Conservation (phyloP, 176 grass and related monocot genomes). For the Raddia guianensis region DNA sequence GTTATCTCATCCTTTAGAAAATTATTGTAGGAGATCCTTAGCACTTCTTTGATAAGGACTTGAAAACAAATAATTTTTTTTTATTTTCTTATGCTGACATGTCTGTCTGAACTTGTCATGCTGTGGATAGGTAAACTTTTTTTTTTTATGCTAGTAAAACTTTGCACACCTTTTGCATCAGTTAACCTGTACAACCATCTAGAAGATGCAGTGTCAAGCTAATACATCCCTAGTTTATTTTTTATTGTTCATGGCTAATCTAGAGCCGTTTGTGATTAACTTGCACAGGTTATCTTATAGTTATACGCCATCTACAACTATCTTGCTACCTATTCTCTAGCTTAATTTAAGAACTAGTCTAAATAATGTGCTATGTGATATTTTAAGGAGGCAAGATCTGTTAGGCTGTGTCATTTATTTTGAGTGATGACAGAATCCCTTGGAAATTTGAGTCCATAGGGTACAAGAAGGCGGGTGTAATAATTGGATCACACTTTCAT, state of each 20-base stretch:
- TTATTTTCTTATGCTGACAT: conserved; percentile 50
- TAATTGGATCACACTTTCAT: conserved; percentile 32
- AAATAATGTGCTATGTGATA: conserved; percentile 35
- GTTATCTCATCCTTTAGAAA: conserved; percentile 46
- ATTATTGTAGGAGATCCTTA: conserved; percentile 46
- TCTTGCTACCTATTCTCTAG: conserved; percentile 30
- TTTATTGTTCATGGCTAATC: conserved; percentile 23
- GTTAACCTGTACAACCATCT: conserved; percentile 41
- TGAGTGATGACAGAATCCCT: conserved; percentile 30
- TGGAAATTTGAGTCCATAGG: conserved; percentile 25
- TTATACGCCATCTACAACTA: conserved; percentile 28
- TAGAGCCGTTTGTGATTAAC: conserved; percentile 16
- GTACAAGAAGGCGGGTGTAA: conserved; percentile 32
- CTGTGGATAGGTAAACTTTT: conserved; percentile 23
- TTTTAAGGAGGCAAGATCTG: conserved; percentile 26
- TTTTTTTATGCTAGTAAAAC: conserved; percentile 13
- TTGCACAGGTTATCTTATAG: conserved; percentile 28
- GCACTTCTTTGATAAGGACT: conserved; percentile 54
- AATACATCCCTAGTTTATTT: conserved; percentile 16
- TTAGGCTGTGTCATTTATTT: conserved; percentile 36
- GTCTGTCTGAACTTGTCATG: conserved; percentile 39
- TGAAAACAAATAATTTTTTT: conserved; percentile 51
- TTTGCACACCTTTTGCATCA: conserved; percentile 4
- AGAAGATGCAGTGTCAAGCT: conserved; percentile 36
- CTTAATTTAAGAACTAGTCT: conserved; percentile 23